Conservation (phyloP, 352 stramenopile species). For the Thalassiosira livingstoniorum region DNA sequence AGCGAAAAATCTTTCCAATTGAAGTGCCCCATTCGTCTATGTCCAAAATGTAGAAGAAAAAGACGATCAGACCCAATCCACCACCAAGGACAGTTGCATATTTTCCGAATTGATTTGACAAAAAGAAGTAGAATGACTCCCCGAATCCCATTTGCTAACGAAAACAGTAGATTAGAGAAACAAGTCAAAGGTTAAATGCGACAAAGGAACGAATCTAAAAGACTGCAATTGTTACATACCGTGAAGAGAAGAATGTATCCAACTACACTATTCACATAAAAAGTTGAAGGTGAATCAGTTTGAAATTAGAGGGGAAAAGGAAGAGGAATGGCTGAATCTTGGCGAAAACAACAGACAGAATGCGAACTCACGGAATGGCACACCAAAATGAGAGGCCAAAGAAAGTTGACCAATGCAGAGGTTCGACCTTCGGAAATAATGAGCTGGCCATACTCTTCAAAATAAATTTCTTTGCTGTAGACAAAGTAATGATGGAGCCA, state of each 20-base stretch:
- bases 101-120: conserved; percentile 46
- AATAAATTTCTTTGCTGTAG: background rate
- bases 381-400: conserved; percentile 53
- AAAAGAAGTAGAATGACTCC: conserved; percentile 50
- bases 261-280: conserved; percentile 10
- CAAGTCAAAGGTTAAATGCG: background rate
- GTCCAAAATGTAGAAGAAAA: conserved; percentile 71
- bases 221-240: conserved; percentile 24
- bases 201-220: conserved; percentile 16
- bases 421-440: conserved; percentile 57
- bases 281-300: background rate
- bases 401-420: conserved; percentile 57
- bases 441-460: background rate
- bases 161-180: background rate
- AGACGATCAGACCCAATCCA: conserved; percentile 28
- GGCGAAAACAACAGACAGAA: background rate
- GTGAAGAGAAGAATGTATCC: conserved; percentile 63
- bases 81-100: conserved; percentile 27
- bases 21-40: conserved; percentile 57
- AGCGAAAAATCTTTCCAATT: conserved; percentile 38
- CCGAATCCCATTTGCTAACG: conserved; percentile 64
- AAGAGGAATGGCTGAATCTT: background rate
- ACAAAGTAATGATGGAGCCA: background rate
- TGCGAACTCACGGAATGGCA: conserved; percentile 48
- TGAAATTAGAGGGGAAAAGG: background rate